A percentile compares a stretch with the other conserved stretches of the same genome.
Evolutionary conservation across 495 filamentous ascomycete genomes (phyloP).

Genomic region (Aspergillus homomorphus): DNA sequence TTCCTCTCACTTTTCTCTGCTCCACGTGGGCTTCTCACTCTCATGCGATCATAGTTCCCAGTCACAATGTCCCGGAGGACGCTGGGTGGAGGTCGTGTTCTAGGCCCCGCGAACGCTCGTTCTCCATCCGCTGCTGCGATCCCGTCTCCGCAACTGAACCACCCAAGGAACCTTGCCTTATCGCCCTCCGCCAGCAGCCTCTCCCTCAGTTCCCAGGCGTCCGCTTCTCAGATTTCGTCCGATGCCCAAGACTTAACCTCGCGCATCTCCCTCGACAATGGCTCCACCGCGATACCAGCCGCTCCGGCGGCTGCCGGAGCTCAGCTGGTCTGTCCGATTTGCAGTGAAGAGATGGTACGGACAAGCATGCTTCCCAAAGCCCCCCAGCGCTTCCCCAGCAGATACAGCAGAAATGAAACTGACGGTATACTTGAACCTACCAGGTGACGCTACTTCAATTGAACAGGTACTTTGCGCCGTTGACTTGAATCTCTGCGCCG

Average conservation of each 20-base stretch:
- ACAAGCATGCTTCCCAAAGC: background rate
- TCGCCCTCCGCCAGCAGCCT: slow-evolving; percentile 59
- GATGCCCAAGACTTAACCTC: slow-evolving; percentile 59
- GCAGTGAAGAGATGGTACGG: slow-evolving; percentile 89
- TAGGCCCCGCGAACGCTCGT: slow-evolving; percentile 77
- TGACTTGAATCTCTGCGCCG: background rate
- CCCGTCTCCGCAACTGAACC: slow-evolving; percentile 55
- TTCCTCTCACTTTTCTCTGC: slow-evolving; percentile 13
- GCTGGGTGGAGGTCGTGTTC: slow-evolving; percentile 83
- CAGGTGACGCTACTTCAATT: slow-evolving; percentile 88
- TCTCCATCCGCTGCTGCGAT: slow-evolving; percentile 60
- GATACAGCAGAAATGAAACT: background rate
- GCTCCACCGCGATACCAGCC: slow-evolving; percentile 44
- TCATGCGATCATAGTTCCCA: slow-evolving; percentile 38
- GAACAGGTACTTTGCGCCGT: slow-evolving; percentile 60
- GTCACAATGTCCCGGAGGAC: slow-evolving; percentile 72
- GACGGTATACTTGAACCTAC: background rate
- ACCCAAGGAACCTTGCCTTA: slow-evolving; percentile 41
- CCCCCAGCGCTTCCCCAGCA: background rate
- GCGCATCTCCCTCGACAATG: slow-evolving; percentile 54
- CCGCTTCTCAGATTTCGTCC: slow-evolving; percentile 55
- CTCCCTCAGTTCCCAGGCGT: slow-evolving; percentile 61
- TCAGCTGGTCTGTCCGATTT: slow-evolving; percentile 87
- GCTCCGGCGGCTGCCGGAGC: slow-evolving; percentile 54
- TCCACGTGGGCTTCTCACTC: slow-evolving; percentile 24